A percentile compares a stretch with the other conserved stretches of the same genome.
phyloP scores from a whole-genome alignment of 1,284 basidiomycete genomes.

The Hemileia vastatrix region DNA sequence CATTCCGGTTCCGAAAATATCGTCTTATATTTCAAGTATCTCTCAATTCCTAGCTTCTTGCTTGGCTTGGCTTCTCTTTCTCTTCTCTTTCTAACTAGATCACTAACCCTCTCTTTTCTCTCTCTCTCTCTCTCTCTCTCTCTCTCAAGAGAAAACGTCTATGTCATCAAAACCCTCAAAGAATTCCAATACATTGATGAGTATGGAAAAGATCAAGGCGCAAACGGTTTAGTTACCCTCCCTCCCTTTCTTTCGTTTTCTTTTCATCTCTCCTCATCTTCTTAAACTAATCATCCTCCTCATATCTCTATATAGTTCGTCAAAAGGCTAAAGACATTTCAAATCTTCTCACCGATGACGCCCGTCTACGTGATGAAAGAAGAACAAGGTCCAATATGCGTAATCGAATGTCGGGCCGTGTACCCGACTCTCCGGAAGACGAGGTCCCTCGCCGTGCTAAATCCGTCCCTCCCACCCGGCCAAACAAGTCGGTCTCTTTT shows the following conservation, averaged over 20 bases:
- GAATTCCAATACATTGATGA: slow-evolving; percentile 98
- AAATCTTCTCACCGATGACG: slow-evolving; percentile 82
- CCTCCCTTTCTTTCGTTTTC: background rate
- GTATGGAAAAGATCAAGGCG: slow-evolving; percentile 90
- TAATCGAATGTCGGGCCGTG: slow-evolving; percentile 74
- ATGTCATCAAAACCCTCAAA: slow-evolving; percentile 97
- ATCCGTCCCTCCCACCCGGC: slow-evolving; percentile 13
- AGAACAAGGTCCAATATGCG: slow-evolving; percentile 79
- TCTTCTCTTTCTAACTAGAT: background rate
- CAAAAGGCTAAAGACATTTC: slow-evolving; percentile 99
- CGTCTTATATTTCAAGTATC: slow-evolving; percentile 80
- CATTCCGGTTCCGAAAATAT: slow-evolving; percentile 97
- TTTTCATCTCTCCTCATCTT: background rate
- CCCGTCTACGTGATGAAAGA: slow-evolving; percentile 73
- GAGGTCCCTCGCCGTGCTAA: slow-evolving; percentile 37
- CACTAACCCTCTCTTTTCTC: no score
- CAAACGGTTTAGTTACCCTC: slow-evolving; percentile 56
- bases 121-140: background rate
- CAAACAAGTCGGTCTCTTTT: slow-evolving; percentile 9
- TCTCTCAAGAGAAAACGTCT: slow-evolving; percentile 65
- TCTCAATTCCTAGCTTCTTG: background rate
- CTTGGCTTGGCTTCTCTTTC: background rate
- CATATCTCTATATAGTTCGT: slow-evolving; percentile 50
- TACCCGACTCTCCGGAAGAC: slow-evolving; percentile 45
- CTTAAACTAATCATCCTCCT: background rate